A percentile compares a stretch with the other conserved stretches of the same genome.
phyloP scores from a whole-genome alignment of 2,329 filamentous ascomycete genomes.

The Didymosphaeria variabile region DNA sequence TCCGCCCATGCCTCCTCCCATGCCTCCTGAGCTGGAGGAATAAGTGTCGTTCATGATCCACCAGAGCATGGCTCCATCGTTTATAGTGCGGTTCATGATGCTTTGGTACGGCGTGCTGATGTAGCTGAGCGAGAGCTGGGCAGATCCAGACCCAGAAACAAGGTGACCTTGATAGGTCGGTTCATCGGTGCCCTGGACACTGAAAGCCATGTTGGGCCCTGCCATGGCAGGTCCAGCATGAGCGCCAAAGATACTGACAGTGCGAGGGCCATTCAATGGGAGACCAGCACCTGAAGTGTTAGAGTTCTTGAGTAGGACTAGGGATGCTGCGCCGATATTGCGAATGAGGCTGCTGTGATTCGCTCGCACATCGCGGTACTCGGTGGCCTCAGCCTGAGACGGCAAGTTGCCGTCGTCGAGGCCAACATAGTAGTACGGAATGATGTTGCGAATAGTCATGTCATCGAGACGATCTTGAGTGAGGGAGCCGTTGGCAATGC shows the following conservation, averaged over 20 bases:
- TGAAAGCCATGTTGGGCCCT: conserved; percentile 1
- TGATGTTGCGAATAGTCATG: not conserved
- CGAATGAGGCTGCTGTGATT: conserved; percentile 44
- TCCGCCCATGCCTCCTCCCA: not conserved
- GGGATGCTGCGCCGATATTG: conserved; percentile 44
- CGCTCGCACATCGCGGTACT: conserved; percentile 55
- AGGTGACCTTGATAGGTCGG: not conserved
- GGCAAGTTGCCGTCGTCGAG: not conserved
- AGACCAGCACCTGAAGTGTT: conserved; percentile 47
- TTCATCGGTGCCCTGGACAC: not conserved
- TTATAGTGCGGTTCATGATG: not conserved
- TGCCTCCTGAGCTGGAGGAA: not conserved
- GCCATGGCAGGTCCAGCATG: not conserved
- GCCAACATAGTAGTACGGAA: conserved; percentile 1
- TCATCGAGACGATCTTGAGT: not conserved
- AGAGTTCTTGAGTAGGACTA: conserved; percentile 56
- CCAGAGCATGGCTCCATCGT: not conserved
- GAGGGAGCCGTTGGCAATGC: not conserved
- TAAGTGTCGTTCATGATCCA: not conserved
- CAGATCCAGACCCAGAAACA: not conserved
- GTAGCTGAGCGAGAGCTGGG: not conserved
- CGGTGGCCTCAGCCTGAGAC: not conserved
- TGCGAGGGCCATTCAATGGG: not conserved
- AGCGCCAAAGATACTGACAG: not conserved
- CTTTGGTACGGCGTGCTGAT: not conserved